Percentiles rank a stretch among this genome's conserved stretches.
phyloP scores from a whole-genome alignment of 306 rosid genomes.

The Malus sieversii region DNA sequence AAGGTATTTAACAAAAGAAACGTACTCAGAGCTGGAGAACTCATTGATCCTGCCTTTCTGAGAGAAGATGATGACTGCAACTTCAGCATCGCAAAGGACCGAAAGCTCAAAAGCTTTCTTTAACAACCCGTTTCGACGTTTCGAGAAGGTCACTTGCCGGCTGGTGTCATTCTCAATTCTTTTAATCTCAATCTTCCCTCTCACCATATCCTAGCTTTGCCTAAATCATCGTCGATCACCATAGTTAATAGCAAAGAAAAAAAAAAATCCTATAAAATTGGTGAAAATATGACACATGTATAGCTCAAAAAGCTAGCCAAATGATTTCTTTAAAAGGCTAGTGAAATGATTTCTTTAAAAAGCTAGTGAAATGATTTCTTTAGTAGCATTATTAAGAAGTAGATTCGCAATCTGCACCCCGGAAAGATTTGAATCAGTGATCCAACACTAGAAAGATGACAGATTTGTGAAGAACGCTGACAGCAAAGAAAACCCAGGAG shows the following conservation, averaged over 20 bases:
- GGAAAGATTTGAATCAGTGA: neutral
- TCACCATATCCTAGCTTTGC: slow-evolving; percentile 40
- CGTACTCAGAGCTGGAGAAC: slow-evolving; percentile 60
- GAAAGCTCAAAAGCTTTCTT: slow-evolving; percentile 69
- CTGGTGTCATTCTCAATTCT: slow-evolving; percentile 44
- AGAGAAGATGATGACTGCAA: slow-evolving; percentile 57
- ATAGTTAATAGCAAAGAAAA: neutral
- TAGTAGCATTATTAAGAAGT: neutral
- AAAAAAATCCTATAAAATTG: neutral
- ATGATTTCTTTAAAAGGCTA: neutral
- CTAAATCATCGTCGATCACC: neutral
- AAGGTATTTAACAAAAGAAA: neutral
- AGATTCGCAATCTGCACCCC: neutral
- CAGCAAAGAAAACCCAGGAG: neutral
- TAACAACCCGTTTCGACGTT: slow-evolving; percentile 50
- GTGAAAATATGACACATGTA: neutral
- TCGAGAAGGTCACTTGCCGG: slow-evolving; percentile 61
- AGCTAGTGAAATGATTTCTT: neutral
- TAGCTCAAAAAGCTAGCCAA: neutral
- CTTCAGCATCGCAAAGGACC: slow-evolving; percentile 57
- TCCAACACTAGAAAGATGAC: neutral
- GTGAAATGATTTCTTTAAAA: neutral
- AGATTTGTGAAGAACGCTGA: neutral
- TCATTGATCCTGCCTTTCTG: slow-evolving; percentile 54
- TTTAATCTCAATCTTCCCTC: slow-evolving; percentile 59